Evolutionary conservation across 768 basidiomycete species (phyloP).

Genomic region (Suillus bovinus): DNA sequence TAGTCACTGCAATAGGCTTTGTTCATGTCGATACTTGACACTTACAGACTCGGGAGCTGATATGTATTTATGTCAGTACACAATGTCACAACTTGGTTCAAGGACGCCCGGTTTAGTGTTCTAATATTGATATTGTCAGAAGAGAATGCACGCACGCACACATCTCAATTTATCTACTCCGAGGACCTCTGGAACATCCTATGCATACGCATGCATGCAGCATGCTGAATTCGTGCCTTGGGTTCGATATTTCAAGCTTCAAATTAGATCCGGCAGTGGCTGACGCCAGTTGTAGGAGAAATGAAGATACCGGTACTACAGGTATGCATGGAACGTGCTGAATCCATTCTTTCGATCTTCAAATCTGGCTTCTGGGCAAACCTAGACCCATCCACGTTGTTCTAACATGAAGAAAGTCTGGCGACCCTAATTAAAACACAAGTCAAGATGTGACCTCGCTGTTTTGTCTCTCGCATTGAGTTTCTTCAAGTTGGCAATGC

Average conservation of each 20-base stretch:
- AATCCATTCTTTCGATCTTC: not conserved
- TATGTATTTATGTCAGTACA: not conserved
- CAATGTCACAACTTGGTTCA: not conserved
- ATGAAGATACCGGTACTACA: not conserved
- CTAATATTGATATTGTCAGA: no score
- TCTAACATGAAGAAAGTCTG: not conserved
- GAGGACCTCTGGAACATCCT: not conserved
- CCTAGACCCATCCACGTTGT: not conserved
- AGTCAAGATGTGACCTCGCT: not conserved
- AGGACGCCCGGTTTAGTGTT: not conserved
- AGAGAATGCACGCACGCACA: no score
- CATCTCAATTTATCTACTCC: no score
- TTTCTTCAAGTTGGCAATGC: not conserved
- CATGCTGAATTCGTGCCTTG: not conserved
- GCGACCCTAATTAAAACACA: not conserved
- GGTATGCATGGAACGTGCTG: not conserved
- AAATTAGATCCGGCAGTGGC: not conserved
- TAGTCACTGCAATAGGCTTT: not conserved
- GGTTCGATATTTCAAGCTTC: not conserved
- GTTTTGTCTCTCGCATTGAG: not conserved
- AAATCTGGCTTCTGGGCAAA: not conserved
- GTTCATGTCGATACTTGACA: not conserved
- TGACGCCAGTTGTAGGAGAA: no score
- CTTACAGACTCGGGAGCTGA: not conserved
- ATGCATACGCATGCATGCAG: not conserved